Conservation (phyloP, 768 basidiomycete genomes). For the Cystofilobasidium macerans region DNA sequence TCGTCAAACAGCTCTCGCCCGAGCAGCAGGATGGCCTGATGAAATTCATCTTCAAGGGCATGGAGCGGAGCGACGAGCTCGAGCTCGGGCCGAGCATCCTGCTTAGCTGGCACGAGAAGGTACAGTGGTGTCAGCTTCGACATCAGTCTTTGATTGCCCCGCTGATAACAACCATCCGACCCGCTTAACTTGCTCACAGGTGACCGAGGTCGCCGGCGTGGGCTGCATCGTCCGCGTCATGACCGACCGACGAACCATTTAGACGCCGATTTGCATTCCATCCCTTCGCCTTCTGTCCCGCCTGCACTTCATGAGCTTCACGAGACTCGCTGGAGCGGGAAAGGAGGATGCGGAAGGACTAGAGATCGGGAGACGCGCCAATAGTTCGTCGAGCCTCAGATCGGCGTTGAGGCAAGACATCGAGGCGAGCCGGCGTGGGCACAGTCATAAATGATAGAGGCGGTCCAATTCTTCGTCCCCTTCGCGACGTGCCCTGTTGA, state of each 20-base stretch:
- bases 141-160: background rate
- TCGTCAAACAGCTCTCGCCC: conserved; percentile 59
- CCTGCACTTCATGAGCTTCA: too few relatives aligned
- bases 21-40: conserved; percentile 81
- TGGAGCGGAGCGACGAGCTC: conserved; percentile 53
- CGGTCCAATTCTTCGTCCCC: too few relatives aligned
- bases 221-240: conserved; percentile 86
- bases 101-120: conserved; percentile 95
- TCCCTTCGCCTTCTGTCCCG: too few relatives aligned
- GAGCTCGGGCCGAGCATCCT: conserved; percentile 58
- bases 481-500: too few relatives aligned
- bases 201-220: conserved; percentile 85
- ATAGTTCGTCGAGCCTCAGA: too few relatives aligned
- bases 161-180: background rate
- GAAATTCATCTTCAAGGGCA: conserved; percentile 97
- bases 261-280: too few relatives aligned
- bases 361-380: too few relatives aligned
- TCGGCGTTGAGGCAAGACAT: too few relatives aligned
- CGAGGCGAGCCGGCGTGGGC: too few relatives aligned
- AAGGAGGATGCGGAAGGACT: too few relatives aligned
- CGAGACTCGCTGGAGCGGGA: too few relatives aligned
- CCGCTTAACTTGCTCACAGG: conserved; percentile 41
- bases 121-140: conserved; percentile 36
- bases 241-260: conserved; percentile 56
- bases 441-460: too few relatives aligned